Base-by-base conservation (phyloP, 495 filamentous ascomycete species). In the Apiosordaria backusii region DNA sequence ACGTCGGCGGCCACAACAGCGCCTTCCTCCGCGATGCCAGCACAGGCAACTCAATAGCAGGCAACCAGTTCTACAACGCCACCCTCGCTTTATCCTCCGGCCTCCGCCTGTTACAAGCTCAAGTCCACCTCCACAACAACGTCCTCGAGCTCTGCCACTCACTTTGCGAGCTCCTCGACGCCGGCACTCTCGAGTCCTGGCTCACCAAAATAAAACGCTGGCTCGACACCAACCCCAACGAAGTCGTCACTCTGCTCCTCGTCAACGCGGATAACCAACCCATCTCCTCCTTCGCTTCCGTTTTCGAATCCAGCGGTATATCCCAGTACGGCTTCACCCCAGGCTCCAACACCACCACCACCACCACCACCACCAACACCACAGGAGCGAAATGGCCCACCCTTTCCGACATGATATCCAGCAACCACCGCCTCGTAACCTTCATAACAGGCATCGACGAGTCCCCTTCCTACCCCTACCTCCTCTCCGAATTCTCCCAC, bases 1-100 rank as follows among this genome's bases (percentile, higher is more conserved):
- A 88, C 68, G 80, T 91, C 70, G 90, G 89, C 21, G 84, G 89
- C 25, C 90, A 92, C 74, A 85, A 91, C 74, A 84, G 83, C 29
- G 73, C 89, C 61, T 92, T 92, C 71, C 83, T 91, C 50, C 77
- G 83, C 5, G 81, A 86, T 62, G 72, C 68, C 5, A 76, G 72
- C 62, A 85, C 83, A 4, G 82, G 82, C 27, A 80, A 84, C 62
- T 80, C 85, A 18, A 76, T 85, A 6, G 79, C 84, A 19, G 87
- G 89, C 3, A 90, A 91, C 68, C 90, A 92, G 71, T 88, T 83
- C 70, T 83, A 85, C 75, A 83, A 86, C 69, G 82, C 88, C 26
- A 86, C 85, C n/a, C 77, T 80, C 0, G 88, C 90, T 52, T 81
- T 92, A 3, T 82, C 87, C 27, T 83, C 87, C 22, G 90, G 90